These are phyloP conservation scores for Coniochaeta sp. DNA, from an alignment of 2,329 filamentous ascomycete genomes.

Conservation along the genomic window DNA sequence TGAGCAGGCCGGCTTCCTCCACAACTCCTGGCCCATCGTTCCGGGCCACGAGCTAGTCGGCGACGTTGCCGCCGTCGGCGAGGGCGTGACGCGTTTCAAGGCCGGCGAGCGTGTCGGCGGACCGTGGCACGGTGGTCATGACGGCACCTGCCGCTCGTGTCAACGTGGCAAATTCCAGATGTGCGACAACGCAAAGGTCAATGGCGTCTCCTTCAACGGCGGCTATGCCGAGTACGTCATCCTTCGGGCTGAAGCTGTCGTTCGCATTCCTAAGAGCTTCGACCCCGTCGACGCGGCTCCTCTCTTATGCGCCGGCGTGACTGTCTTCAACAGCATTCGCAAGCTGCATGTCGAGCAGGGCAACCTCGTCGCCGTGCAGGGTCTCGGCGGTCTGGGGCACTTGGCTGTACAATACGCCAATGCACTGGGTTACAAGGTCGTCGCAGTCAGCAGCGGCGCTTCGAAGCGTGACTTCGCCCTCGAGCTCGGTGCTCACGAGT, in stretches of 20 bases:
- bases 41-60: conserved; percentile 70
- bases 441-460: conserved; percentile 55
- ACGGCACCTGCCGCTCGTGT: conserved; percentile 54
- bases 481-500: conserved; percentile 51
- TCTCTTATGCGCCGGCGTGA: conserved; percentile 58
- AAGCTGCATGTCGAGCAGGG: conserved; percentile 45
- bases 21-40: conserved; percentile 49
- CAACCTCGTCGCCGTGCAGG: conserved; percentile 52
- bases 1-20: conserved; percentile 40
- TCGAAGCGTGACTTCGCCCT: conserved; percentile 61
- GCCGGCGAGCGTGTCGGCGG: conserved; percentile 61
- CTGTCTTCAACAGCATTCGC: conserved; percentile 52
- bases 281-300: conserved; percentile 48
- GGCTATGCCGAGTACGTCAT: conserved; percentile 60
- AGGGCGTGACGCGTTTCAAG: conserved; percentile 48
- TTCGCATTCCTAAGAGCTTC: conserved; percentile 44
- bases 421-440: conserved; percentile 69
- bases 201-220: conserved; percentile 59
- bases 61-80: conserved; percentile 53
- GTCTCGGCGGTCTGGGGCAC: conserved; percentile 70
- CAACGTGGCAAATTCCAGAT: conserved; percentile 58
- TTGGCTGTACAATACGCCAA: conserved; percentile 68
- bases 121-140: conserved; percentile 62
- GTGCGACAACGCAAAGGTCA: conserved; percentile 55
- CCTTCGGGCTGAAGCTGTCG: conserved; percentile 52